phyloP scores from a whole-genome alignment of 306 rosid species.

The Carpinus viminea region DNA sequence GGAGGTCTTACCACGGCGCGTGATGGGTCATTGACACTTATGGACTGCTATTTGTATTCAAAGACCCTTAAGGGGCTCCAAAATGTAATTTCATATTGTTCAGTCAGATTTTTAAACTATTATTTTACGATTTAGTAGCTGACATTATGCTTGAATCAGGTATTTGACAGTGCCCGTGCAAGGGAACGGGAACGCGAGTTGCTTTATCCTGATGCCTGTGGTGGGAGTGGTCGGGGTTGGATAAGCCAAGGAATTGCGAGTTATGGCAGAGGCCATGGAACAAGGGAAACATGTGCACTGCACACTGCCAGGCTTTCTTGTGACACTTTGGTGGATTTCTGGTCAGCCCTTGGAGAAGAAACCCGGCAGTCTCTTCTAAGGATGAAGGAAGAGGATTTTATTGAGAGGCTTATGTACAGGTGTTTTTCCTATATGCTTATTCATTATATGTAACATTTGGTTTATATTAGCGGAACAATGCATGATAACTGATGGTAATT shows the following conservation, averaged over 20 bases:
- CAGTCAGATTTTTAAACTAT: constrained; percentile 11
- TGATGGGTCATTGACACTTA: constrained; percentile 82
- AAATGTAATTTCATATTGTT: constrained; percentile 56
- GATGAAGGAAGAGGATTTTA: constrained; percentile 99
- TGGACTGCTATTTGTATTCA: constrained; percentile 83
- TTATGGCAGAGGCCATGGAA: constrained; percentile 95
- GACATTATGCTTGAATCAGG: constrained; percentile 54
- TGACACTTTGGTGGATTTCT: constrained; percentile 93
- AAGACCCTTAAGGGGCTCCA: constrained; percentile 80
- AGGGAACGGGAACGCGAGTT: constrained; percentile 97
- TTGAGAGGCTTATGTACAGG: constrained; percentile 99
- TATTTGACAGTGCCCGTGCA: constrained; percentile 91
- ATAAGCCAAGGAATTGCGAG: constrained; percentile 91
- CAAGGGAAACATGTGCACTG: constrained; percentile 94
- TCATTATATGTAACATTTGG: constrained; percentile 31
- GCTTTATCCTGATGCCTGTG: constrained; percentile 99
- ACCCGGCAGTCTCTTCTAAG: constrained; percentile 90
- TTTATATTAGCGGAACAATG: constrained; percentile 28
- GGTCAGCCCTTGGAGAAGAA: constrained; percentile 99
- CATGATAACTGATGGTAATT: constrained; percentile 11
- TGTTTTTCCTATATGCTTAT: constrained; percentile 44
- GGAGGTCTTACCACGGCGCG: constrained; percentile 93
- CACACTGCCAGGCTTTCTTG: constrained; percentile 99
- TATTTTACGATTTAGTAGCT: constrained; percentile 24
- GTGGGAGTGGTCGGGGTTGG: constrained; percentile 99